Conservation (phyloP, 177 flowering plant species). For the Telopea speciosissima region DNA sequence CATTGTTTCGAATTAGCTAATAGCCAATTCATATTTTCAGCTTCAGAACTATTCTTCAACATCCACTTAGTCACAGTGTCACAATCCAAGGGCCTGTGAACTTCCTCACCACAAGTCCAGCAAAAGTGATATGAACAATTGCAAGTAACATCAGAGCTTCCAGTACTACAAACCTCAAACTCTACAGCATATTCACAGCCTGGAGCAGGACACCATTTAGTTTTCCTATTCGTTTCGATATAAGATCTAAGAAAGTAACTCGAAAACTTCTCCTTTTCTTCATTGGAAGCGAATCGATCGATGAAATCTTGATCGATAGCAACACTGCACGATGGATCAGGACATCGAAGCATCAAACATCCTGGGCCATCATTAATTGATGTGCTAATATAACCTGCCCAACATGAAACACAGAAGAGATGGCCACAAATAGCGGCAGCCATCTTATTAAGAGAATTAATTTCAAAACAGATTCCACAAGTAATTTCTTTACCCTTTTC, state of each 20-base stretch:
- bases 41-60: neutral
- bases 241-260: neutral
- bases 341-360: neutral
- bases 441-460: neutral
- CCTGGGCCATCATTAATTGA: neutral
- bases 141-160: neutral
- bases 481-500: neutral
- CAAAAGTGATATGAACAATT: neutral
- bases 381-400: neutral
- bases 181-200: neutral
- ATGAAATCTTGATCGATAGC: neutral
- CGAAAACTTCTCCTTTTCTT: neutral
- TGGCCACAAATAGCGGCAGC: neutral
- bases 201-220: neutral
- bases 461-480: neutral
- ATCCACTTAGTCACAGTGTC: neutral
- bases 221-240: neutral
- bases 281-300: neutral
- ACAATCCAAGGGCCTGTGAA: neutral
- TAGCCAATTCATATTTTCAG: neutral
- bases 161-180: neutral
- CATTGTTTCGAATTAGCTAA: neutral
- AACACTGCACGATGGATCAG: neutral
- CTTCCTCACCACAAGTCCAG: neutral
- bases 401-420: neutral